These are phyloP conservation scores for Podila horticola DNA, from an alignment of 192 early-diverging fungal genomes.

Conservation along the genomic window DNA sequence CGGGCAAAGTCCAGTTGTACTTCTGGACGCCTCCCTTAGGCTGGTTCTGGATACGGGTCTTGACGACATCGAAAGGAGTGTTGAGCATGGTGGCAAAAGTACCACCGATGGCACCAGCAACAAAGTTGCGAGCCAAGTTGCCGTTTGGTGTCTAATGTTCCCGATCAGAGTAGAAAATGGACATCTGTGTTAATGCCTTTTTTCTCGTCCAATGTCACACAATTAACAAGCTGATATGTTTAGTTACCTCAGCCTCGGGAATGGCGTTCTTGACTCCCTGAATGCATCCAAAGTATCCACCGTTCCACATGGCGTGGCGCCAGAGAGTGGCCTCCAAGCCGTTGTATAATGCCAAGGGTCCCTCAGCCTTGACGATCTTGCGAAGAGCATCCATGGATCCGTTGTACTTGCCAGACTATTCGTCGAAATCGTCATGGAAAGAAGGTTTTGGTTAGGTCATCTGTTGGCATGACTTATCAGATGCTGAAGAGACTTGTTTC, in stretches of 20 bases:
- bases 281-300: conserved; percentile 94
- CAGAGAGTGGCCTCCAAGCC: conserved; percentile 94
- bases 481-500: neutral
- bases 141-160: conserved; percentile 70
- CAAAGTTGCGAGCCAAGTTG: conserved; percentile 86
- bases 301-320: conserved; percentile 97
- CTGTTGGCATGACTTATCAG: neutral
- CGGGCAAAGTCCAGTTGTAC: conserved; percentile 91
- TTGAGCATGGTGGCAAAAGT: conserved; percentile 93
- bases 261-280: conserved; percentile 73
- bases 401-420: conserved; percentile 82
- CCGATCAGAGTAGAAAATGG: too few relatives aligned
- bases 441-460: neutral
- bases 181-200: neutral
- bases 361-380: conserved; percentile 87
- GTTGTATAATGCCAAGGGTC: conserved; percentile 83
- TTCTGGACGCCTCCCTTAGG: conserved; percentile 72
- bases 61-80: conserved; percentile 97
- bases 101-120: conserved; percentile 92
- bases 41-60: conserved; percentile 94
- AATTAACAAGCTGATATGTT: neutral
- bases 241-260: conserved; percentile 80
- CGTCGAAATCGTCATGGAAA: neutral
- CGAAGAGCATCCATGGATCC: conserved; percentile 81
- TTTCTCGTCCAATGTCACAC: too few relatives aligned